Conservation (phyloP, 495 filamentous ascomycete species). For the Hyaloscypha hepaticicola region DNA sequence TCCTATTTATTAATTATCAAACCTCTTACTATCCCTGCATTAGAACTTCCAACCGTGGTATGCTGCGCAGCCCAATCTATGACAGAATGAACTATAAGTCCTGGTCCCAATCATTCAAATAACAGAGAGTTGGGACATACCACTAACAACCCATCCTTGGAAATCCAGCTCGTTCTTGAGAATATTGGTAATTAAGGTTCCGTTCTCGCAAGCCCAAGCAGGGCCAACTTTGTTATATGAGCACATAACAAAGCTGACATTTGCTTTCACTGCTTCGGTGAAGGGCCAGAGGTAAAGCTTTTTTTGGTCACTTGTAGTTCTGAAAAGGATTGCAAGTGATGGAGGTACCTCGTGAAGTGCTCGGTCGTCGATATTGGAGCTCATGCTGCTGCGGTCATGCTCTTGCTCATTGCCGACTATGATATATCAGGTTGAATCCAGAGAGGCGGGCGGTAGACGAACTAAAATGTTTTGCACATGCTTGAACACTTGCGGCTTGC, state of each 20-base stretch:
- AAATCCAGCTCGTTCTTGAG: conserved; percentile 90
- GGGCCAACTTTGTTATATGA: conserved; percentile 84
- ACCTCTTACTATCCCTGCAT: conserved; percentile 54
- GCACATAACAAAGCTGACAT: conserved; percentile 88
- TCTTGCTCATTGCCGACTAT: conserved; percentile 67
- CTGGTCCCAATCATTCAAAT: neutral
- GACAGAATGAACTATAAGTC: neutral
- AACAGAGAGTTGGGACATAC: conserved; percentile 16
- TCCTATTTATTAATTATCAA: conserved; percentile 46
- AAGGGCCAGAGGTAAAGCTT: conserved; percentile 85
- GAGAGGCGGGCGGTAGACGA: neutral
- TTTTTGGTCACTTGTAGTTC: no score
- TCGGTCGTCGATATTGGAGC: conserved; percentile 80
- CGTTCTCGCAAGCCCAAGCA: conserved; percentile 66
- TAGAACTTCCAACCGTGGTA: conserved; percentile 44
- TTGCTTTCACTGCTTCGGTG: conserved; percentile 69
- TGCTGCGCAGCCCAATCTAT: conserved; percentile 60
- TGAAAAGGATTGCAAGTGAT: no score
- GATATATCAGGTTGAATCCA: neutral
- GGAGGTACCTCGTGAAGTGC: conserved; percentile 88
- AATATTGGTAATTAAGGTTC: conserved; percentile 70
- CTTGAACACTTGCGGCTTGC: conserved; percentile 76
- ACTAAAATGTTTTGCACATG: conserved; percentile 77
- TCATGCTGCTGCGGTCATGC: conserved; percentile 65
- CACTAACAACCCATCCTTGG: conserved; percentile 71